Conservation (phyloP, 2,329 filamentous ascomycete species). For the Helicocarpus griseus region DNA sequence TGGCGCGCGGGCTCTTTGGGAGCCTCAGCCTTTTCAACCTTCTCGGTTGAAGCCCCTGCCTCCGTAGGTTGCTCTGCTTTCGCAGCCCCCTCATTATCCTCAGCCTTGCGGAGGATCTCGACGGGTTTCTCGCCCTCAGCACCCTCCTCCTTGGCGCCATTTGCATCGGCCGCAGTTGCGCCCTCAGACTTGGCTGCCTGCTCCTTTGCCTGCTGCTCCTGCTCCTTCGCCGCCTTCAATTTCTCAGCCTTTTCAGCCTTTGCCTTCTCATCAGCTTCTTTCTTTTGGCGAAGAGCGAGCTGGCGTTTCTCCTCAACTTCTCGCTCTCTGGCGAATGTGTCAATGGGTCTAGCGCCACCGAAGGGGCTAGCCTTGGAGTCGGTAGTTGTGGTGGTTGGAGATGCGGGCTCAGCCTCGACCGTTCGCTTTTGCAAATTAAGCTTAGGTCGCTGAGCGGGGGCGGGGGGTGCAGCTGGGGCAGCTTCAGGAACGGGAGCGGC, state of each 20-base stretch:
- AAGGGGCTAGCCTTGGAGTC: slow-evolving; percentile 88
- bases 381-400: slow-evolving; percentile 31
- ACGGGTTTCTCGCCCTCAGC: slow-evolving; percentile 39
- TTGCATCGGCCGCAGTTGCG: slow-evolving; percentile 25
- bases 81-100: slow-evolving; percentile 35
- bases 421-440: slow-evolving; percentile 87
- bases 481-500: slow-evolving; percentile 60
- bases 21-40: slow-evolving; percentile 12
- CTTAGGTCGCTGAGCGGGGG: slow-evolving; percentile 60
- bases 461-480: slow-evolving; percentile 60
- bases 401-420: slow-evolving; percentile 56
- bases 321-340: slow-evolving; percentile 80
- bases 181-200: slow-evolving; percentile 26
- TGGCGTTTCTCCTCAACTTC: slow-evolving; percentile 83
- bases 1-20: slow-evolving; percentile 12
- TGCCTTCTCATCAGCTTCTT: slow-evolving; percentile 75
- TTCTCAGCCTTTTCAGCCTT: slow-evolving; percentile 63
- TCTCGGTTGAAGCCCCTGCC: slow-evolving; percentile 11
- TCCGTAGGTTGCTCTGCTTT: slow-evolving; percentile 39
- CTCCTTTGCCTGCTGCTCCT: slow-evolving; percentile 36
- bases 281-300: slow-evolving; percentile 66
- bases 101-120: slow-evolving; percentile 46
- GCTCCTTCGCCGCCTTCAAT: slow-evolving; percentile 54
- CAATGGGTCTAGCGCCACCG: slow-evolving; percentile 84
- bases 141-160: slow-evolving; percentile 32